Percentiles rank a stretch among this genome's conserved stretches.
phyloP scores from a whole-genome alignment of 805 yeast species.

The Wickerhamiella parazyma region DNA sequence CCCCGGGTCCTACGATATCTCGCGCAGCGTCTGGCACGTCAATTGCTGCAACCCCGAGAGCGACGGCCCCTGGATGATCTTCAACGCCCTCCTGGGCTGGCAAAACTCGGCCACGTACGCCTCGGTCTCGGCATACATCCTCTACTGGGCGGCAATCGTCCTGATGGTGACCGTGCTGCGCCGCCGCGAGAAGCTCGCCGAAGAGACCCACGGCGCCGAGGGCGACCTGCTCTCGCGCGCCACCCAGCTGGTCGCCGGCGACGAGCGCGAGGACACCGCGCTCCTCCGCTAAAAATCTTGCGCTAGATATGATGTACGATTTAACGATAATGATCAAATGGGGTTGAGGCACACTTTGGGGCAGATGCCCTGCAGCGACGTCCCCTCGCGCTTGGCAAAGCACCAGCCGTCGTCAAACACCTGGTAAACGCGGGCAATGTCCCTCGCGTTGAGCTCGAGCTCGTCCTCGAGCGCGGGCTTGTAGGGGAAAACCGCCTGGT shows the following conservation, averaged over 20 bases:
- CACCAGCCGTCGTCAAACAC: constrained; percentile 94
- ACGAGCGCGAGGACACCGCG: constrained; percentile 6
- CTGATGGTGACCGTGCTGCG: constrained; percentile 33
- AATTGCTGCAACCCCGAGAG: constrained; percentile 86
- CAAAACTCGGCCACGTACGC: constrained; percentile 88
- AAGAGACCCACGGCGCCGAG: constrained; percentile 6
- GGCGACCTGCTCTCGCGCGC: constrained; percentile 14
- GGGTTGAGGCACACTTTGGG: constrained; percentile 14
- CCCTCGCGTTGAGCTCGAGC: constrained; percentile 50
- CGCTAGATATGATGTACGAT: not conserved
- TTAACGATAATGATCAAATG: not conserved
- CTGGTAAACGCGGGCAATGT: constrained; percentile 58
- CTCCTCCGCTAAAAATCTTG: not conserved
- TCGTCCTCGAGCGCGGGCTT: constrained; percentile 76
- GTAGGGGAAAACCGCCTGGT: constrained; percentile 57
- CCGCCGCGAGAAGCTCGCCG: constrained; percentile 28
- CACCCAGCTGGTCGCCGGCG: constrained; percentile 3
- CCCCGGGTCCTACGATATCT: constrained; percentile 80
- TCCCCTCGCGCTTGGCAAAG: constrained; percentile 34
- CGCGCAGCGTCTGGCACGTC: constrained; percentile 79
- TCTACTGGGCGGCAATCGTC: constrained; percentile 50
- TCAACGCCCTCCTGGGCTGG: constrained; percentile 87
- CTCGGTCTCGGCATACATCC: constrained; percentile 57
- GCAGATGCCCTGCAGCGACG: constrained; percentile 15
- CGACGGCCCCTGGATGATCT: constrained; percentile 88